Base-by-base conservation (phyloP, 2,329 filamentous ascomycete species). In the Paecilomyces dactylethromorphus region DNA sequence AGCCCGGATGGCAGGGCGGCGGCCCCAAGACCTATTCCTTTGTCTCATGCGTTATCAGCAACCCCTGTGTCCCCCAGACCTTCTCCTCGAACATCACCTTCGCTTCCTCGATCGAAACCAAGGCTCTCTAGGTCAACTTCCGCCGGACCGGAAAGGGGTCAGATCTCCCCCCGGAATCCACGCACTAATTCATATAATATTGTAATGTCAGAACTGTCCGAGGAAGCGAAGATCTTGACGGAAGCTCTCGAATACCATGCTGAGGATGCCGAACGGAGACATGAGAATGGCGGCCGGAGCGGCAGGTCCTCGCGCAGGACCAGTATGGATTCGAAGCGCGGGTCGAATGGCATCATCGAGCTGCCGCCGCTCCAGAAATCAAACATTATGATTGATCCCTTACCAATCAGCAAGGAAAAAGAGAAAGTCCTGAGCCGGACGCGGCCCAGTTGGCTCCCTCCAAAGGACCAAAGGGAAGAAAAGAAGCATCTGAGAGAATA, bases 401-500 rank as follows among this genome's bases (percentile, higher is more conserved):
- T 88, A 64, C 84, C 86, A 10, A 83, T 86, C 55, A 88, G 84
- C 66, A 85, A 83, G 67, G 85, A 88, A 72, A 87, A 87, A 70
- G 84, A 86, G 65, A 85, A 82, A 63, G 82, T 87, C 15, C 72
- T 87, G 22, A 83, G 79, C 80, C 87, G 74, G 77, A 93, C 68
- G 75, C 87, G 75, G 77, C 92, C 81, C 35, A 87, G 82, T 54
- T 89, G 81, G 87, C 78, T 85, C 56, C 87, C 85, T 21, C 85
- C 85, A 8, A 86, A 84, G 75, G 87, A 94, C 64, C 92, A 91
- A 1, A 89, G 89, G 57, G 94, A 99, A 74, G 94, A 99, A 77
- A 90, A 85, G 71, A 88, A 87, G 65, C 94, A 99, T 74, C 72
- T 99, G 64, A 92, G 85, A 69, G 82, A 87, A 66, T 87, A 86